Evolutionary conservation across 352 stramenopile genomes (phyloP), one percentile per base, ranked within the genome.

Genomic region (Phytopythium litorale): DNA sequence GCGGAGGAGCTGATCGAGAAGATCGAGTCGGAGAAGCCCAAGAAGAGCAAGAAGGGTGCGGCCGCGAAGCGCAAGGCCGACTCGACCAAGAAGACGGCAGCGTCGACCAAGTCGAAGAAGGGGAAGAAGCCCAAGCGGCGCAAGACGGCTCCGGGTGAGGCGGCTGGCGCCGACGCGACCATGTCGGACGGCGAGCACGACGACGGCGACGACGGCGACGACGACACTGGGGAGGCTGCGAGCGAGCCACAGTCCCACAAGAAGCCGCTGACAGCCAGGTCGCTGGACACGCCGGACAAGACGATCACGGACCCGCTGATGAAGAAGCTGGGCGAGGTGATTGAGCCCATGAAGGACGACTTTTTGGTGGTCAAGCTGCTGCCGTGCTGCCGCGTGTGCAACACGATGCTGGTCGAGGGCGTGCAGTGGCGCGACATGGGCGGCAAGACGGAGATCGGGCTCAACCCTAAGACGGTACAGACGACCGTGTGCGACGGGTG

Each of bases 261-360:
- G 32, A 64, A 67, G 55, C 62, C 54, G 25, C 58, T 74, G 59
- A 82, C 67, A 30, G 67, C 81, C 48, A 82, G 72, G 28, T 94
- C 81, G 28, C 59, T 91, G 25, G 83, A 94, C 52, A 72, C 79
- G 3, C 70, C 87, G 13, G 78, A 91, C 59, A 65, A 82, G 37
- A 91, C 76, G 28, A 62, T 93, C 19, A 80, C 79, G 33, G 88
- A 96, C 37, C 79, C 80, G 7, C 63, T 96, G 33, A 95, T 96
- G 88, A 69, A 80, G 43, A 94, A 94, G 63, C 81, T 96, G 30
- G 87, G 85, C 30, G 84, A 94, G 65, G 81, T 94, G 56, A 92
- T 96, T 35, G 81, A 94, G 65, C 88, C 86, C 1, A 96, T 96
- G 88, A 96, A 95, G 70, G 88, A 96, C 58, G 88, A 96, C 60